Conservation (phyloP, 208 protist genomes). For the Wallacemonas collosoma region DNA sequence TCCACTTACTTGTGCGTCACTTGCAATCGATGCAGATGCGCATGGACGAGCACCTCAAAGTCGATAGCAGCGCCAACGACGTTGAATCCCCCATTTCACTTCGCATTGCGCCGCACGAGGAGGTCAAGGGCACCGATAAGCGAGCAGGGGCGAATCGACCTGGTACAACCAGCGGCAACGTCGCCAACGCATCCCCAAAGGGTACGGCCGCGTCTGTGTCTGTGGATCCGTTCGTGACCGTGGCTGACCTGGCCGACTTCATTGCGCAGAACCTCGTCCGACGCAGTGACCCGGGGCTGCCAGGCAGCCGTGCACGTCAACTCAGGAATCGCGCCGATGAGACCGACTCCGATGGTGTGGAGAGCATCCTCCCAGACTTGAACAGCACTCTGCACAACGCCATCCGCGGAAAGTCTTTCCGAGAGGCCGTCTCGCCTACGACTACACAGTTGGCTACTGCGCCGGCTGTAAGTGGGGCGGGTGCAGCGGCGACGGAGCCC, state of each 20-base stretch:
- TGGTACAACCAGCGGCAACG: background rate
- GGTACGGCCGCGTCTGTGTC: conserved; percentile 5
- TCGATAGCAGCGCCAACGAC: background rate
- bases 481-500: background rate
- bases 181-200: background rate
- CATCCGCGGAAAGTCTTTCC: conserved; percentile 9
- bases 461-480: too few species aligned
- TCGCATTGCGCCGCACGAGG: conserved; percentile 9
- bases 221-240: conserved; percentile 14
- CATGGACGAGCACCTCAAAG: conserved; percentile 14
- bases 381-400: background rate
- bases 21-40: conserved; percentile 38
- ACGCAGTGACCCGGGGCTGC: conserved; percentile 19
- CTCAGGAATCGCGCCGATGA: background rate
- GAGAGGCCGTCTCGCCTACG: background rate
- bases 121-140: background rate
- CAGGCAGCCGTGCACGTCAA: background rate
- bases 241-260: conserved; percentile 33
- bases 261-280: conserved; percentile 23
- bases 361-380: conserved; percentile 18
- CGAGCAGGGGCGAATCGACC: background rate
- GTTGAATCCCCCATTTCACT: background rate
- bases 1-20: conserved; percentile 30
- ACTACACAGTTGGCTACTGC: background rate
- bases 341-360: conserved; percentile 11